Conservation (phyloP, 371 early-diverging fungal species). For the Mucor saturninus region DNA sequence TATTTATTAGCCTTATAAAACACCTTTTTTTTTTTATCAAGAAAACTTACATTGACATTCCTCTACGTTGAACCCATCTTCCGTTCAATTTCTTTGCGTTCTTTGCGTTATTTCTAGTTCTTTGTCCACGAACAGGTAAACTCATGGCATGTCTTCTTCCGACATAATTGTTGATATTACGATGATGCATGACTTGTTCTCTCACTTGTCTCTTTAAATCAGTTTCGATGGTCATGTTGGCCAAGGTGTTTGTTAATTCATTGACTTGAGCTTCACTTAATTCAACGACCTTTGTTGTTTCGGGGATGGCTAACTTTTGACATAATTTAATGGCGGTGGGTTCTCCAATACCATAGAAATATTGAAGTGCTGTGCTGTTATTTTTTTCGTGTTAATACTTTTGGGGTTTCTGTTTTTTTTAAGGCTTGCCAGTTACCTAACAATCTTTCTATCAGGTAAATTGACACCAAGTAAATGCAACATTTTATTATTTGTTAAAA, state of each 20-base stretch:
- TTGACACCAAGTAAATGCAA: conserved; percentile 92
- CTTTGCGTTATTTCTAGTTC: conserved; percentile 85
- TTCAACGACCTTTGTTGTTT: conserved; percentile 77
- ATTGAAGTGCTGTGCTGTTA: conserved; percentile 65
- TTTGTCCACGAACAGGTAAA: conserved; percentile 91
- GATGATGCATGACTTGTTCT: conserved; percentile 81
- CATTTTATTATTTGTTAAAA: conserved; percentile 51
- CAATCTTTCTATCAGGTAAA: conserved; percentile 88
- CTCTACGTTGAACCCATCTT: conserved; percentile 59
- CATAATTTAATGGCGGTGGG: conserved; percentile 78
- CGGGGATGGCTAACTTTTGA: conserved; percentile 79
- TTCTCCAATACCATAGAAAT: conserved; percentile 93
- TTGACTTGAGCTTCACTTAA: conserved; percentile 89
- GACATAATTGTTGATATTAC: conserved; percentile 81
- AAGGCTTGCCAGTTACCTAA: conserved; percentile 46
- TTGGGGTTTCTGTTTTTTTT: not conserved
- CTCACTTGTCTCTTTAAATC: conserved; percentile 83
- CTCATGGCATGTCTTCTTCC: conserved; percentile 89
- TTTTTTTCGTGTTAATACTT: not conserved
- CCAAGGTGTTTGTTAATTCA: conserved; percentile 81
- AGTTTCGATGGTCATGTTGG: conserved; percentile 89
- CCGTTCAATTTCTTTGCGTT: conserved; percentile 90
- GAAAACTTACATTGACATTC: conserved; percentile 34
- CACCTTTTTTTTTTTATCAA: no score
- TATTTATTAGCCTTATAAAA: not conserved